Conservation (phyloP, 352 stramenopile genomes). For the Thalassiosira hispida region DNA sequence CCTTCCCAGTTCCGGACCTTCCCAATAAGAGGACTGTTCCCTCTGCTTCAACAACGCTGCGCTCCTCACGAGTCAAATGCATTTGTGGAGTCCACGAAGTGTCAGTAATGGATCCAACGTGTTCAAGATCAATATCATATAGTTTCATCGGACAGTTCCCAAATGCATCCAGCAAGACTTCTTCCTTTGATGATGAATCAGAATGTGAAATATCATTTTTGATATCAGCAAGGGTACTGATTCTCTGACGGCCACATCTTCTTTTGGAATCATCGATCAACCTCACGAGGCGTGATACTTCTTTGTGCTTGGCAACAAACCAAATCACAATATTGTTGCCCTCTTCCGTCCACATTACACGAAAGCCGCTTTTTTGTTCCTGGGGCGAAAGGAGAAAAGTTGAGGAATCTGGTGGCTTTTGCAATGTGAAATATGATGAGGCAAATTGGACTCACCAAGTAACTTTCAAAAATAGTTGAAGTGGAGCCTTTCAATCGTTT, state of each 20-base stretch:
- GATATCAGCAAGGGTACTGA: slow-evolving; percentile 24
- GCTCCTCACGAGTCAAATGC: slow-evolving; percentile 67
- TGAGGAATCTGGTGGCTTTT: too few species aligned
- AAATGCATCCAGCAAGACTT: slow-evolving; percentile 62
- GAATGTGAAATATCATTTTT: slow-evolving; percentile 1
- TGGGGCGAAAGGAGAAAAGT: background rate
- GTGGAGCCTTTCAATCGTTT: slow-evolving; percentile 51
- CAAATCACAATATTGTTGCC: slow-evolving; percentile 8
- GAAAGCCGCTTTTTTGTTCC: slow-evolving; percentile 57
- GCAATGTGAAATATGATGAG: too few species aligned
- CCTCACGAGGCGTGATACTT: slow-evolving; percentile 57
- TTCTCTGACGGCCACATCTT: slow-evolving; percentile 46
- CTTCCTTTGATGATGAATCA: background rate
- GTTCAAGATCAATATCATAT: slow-evolving; percentile 51
- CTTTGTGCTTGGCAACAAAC: slow-evolving; percentile 58
- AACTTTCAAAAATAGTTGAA: slow-evolving; percentile 54
- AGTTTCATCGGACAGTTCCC: slow-evolving; percentile 76
- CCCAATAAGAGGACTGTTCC: slow-evolving; percentile 72
- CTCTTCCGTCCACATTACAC: slow-evolving; percentile 59
- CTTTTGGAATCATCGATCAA: slow-evolving; percentile 74
- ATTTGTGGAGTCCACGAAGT: slow-evolving; percentile 61
- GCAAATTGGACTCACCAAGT: slow-evolving; percentile 31
- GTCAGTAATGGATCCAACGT: slow-evolving; percentile 52
- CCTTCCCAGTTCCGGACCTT: slow-evolving; percentile 66
- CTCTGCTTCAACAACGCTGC: slow-evolving; percentile 59